Base-by-base conservation (phyloP, 257 asterid species). In the Echites panduratus region DNA sequence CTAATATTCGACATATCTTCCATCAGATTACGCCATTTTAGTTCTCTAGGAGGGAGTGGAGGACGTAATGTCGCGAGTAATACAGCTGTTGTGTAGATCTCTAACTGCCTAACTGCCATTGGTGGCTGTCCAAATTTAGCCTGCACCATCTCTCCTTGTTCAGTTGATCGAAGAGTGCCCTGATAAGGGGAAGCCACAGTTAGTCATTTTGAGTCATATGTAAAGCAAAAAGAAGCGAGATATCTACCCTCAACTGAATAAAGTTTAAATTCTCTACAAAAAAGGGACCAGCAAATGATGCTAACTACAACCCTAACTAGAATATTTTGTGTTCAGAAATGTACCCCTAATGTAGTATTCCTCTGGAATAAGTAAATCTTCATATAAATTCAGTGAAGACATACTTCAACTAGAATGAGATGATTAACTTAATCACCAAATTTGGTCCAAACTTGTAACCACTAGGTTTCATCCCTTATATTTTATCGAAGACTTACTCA, bases 121-220 rank as follows among this genome's bases (percentile, higher is more conserved):
- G 91, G 93, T 58, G 99, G 97, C 57, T 89, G 84, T 40, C 99
- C 99, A 44, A 94, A 94, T 70, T 94, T 94, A 17, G 99, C 99
- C 76, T 94, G 99, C 79, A 94, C 99, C 99, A 94, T 94, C 86
- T 94, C 99, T 75, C 99, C 99, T 84, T 94, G 99, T 73, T 94
- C 99, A 0, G 97, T 94, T 61, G 97, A 89, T 68, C 99, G 83
- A 5, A 94, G 87, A 24, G 97, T 85, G 43, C 99, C 98, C 98
- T 93, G 87, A 62, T 57, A 48, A 70, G 53, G 58, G 29, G 10
- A 35, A 72, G 65, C 19, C 19, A 53, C 19, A 47, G 13, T 27
- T 38, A 57, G n/a, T 47, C 59, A 27, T 62, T 40, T 14, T 19
- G 2, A 9, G 24, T 68, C 54, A 20, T 8, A 19, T 54, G 19